Evolutionary conservation across 2,329 filamentous ascomycete genomes (phyloP).

Genomic region (Beauveria bassiana): DNA sequence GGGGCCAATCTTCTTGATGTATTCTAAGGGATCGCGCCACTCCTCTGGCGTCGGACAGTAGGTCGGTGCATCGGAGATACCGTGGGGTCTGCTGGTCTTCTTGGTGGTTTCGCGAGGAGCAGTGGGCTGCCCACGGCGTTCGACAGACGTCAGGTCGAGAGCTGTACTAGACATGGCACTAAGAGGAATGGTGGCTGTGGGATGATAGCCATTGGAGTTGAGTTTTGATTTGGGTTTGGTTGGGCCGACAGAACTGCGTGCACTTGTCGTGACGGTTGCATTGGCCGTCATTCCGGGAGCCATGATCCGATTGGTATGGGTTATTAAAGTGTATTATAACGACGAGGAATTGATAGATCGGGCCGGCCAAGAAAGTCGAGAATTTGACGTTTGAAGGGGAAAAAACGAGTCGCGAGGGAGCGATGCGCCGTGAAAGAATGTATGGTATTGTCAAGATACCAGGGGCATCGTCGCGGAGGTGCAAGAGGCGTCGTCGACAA

Average conservation of each 20-base stretch:
- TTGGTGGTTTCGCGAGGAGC: constrained; percentile 69
- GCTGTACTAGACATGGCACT: constrained; percentile 52
- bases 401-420: neutral
- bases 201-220: constrained; percentile 46
- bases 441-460: constrained; percentile 3
- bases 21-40: constrained; percentile 88
- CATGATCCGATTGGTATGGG: neutral
- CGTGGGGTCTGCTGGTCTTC: constrained; percentile 72
- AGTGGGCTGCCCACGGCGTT: constrained; percentile 77
- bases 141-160: constrained; percentile 81
- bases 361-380: neutral
- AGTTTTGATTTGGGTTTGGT: constrained; percentile 45
- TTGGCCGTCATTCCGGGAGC: constrained; percentile 6
- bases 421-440: constrained; percentile 5
- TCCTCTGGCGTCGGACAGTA: constrained; percentile 88
- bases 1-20: constrained; percentile 83
- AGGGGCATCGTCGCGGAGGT: constrained; percentile 12
- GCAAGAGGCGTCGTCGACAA: neutral
- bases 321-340: neutral
- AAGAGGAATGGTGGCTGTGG: constrained; percentile 40
- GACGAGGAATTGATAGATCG: neutral
- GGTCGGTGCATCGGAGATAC: constrained; percentile 80
- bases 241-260: constrained; percentile 10
- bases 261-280: constrained; percentile 5
- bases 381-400: neutral